Base-by-base conservation (phyloP, 2,329 filamentous ascomycete species). In the Teratosphaeria pseudoeucalypti region DNA sequence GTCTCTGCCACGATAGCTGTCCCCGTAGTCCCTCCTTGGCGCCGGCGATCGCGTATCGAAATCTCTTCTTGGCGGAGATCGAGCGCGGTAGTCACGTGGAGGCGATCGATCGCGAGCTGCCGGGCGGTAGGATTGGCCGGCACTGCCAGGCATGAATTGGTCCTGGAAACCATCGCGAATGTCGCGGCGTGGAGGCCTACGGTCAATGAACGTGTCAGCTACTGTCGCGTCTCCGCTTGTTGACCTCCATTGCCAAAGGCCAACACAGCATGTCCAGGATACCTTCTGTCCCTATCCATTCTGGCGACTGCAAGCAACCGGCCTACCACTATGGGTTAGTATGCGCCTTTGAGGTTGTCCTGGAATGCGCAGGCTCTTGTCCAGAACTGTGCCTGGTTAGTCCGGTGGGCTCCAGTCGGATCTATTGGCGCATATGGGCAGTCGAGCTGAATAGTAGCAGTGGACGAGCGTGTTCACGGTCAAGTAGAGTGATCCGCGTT, bases 1-100 rank as follows among this genome's bases (percentile, higher is more conserved):
- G 29, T 37, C 57, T 74, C 63, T 26, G 12, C 60, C 67, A 52
- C 70, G 69, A 58, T 72, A 73, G 19, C 66, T 64, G 58, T 72
- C 71, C 39, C 61, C 63, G 19, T 62, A 62, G 55, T 76, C 57
- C 70, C 75, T 23, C 19, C 43, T 49, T n/a, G 43, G 43, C n/a
- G 43, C 43, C 43, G 43, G 43, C 43, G 43, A 49, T 26, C 43
- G 43, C 19, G 43, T 49, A 26, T 54, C 34, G 23, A 32, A 54
- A 7, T 54, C 53, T 32, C 39, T 7, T 56, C 55, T 56, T 23
- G 77, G 74, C 49, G 81, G 82, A 34, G 81, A 82, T 63, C 78
- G 74, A 58, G 69, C 76, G 70, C 78, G 74, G 65, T 78, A 73
- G 58, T 72, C 72, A 52, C 54, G 63, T 29, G 67, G 64, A 29